phyloP scores from a whole-genome alignment of 1,284 basidiomycete species.

The Austroboletus novae-zelandiae region DNA sequence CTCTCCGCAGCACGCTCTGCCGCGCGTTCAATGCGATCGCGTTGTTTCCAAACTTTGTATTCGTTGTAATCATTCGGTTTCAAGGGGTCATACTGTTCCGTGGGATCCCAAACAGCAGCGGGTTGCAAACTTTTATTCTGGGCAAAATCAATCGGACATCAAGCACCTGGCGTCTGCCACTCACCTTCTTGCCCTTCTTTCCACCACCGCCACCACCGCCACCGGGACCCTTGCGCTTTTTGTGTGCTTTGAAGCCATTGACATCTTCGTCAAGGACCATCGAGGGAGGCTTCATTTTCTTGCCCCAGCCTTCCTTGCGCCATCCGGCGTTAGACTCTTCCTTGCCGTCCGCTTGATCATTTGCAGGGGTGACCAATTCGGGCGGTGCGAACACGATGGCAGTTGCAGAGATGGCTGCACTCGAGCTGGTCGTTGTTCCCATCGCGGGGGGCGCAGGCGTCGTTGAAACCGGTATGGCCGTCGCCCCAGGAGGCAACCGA shows the following conservation, averaged over 20 bases:
- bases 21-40: slow-evolving; percentile 67
- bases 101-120: slow-evolving; percentile 67
- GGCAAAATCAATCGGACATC: slow-evolving; percentile 3
- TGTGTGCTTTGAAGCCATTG: slow-evolving; percentile 70
- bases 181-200: slow-evolving; percentile 65
- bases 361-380: slow-evolving; percentile 42
- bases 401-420: slow-evolving; percentile 53
- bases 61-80: slow-evolving; percentile 87
- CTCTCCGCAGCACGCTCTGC: slow-evolving; percentile 58
- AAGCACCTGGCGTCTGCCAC: slow-evolving; percentile 9
- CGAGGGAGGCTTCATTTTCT: slow-evolving; percentile 84
- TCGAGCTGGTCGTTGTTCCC: slow-evolving; percentile 12
- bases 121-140: slow-evolving; percentile 62
- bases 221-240: slow-evolving; percentile 44
- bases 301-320: slow-evolving; percentile 64
- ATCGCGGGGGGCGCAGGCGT: slow-evolving; percentile 13
- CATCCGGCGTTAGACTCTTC: slow-evolving; percentile 21
- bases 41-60: slow-evolving; percentile 74
- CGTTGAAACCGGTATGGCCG: slow-evolving; percentile 28
- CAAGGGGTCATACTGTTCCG: slow-evolving; percentile 74
- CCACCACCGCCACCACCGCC: slow-evolving; percentile 41
- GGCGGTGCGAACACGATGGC: slow-evolving; percentile 74
- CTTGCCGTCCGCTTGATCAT: slow-evolving; percentile 26
- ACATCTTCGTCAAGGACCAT: slow-evolving; percentile 86
- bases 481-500: slow-evolving; percentile 63